A percentile compares a stretch with the other conserved stretches of the same genome.
These are phyloP conservation scores for Capronia coronata DNA, from an alignment of 2,329 filamentous ascomycete genomes.

Conservation along the genomic window DNA sequence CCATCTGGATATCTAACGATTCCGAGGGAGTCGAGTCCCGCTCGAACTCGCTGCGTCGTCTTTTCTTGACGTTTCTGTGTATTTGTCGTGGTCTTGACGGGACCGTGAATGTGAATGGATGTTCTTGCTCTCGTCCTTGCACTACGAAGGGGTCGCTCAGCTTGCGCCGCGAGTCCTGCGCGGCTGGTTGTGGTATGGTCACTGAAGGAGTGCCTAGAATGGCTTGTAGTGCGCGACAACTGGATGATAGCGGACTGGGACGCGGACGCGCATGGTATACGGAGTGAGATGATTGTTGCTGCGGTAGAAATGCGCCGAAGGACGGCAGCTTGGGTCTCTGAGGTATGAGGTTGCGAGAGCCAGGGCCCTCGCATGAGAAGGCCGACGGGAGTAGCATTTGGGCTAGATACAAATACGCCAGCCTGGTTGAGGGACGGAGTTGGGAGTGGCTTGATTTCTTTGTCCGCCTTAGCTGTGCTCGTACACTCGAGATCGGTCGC, in stretches of 20 bases:
- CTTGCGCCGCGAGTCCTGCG: constrained; percentile 31
- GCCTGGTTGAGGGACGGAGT: too few species aligned
- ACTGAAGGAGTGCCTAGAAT: constrained; percentile 27
- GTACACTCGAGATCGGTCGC: too few species aligned
- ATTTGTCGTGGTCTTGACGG: constrained; percentile 23
- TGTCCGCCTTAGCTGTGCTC: too few species aligned
- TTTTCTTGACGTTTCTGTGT: constrained; percentile 37
- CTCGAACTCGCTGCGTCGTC: constrained; percentile 32
- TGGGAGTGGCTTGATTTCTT: too few species aligned
- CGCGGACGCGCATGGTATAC: constrained; percentile 31
- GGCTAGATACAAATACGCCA: constrained; percentile 17
- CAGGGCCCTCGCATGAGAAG: constrained; percentile 38
- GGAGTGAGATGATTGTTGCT: constrained; percentile 16
- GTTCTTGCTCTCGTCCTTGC: constrained; percentile 1
- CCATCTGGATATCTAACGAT: constrained; percentile 22
- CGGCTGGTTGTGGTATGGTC: constrained; percentile 28
- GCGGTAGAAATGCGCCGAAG: constrained; percentile 36
- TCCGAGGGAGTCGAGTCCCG: constrained; percentile 26
- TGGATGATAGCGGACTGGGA: constrained; percentile 35
- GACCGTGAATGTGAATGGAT: constrained; percentile 8
- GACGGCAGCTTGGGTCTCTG: constrained; percentile 26
- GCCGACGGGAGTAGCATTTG: constrained; percentile 43
- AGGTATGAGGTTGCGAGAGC: constrained; percentile 27
- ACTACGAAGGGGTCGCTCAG: constrained; percentile 27
- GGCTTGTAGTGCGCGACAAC: constrained; percentile 28